Base-by-base conservation (phyloP, 2,329 filamentous ascomycete genomes). In the Neophaeococcomyces mojaviensis region DNA sequence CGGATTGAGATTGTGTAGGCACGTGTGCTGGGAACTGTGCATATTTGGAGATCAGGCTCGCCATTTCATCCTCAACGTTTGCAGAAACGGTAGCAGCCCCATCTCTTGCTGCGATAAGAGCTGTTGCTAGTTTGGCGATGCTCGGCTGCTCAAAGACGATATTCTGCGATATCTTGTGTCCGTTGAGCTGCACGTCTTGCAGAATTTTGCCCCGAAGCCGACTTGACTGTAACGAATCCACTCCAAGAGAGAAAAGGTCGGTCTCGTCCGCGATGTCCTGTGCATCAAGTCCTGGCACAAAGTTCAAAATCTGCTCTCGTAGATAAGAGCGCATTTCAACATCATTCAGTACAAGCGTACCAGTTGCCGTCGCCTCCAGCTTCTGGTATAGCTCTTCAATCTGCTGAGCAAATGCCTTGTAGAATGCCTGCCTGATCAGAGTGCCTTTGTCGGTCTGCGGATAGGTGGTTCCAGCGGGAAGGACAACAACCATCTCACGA, bases 121-220 rank as follows among this genome's bases (percentile, higher is more conserved):
- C 50, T 3, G 56, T 57, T 3, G 73, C 67, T 15, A 81, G 59
- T 24, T 62, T 62, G 10, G 60, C 55, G 28, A 78, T 61, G 2
- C 70, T 76, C 0, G 72, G 73, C 28, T 73, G 67, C 33, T 83
- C 78, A 39, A 79, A 83, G 0, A 80, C 68, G 0, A 82, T 66
- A 40, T 80, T 82, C 39, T 76, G 71, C 0, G 70, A 68, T 0
- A 81, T 58, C 8, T 64, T 59, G 12, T 68, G 62, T 0, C 70
- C 69, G 1, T 68, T 65, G 1, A 78, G 54, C 20, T 78, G 68
- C 2, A 82, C 56, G 1, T 71, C 65, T 10, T 70, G 69, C 44
- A 76, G 61, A 22, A 84, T 72, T 1, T 66, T 60, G 13, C 68
- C 67, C 51, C 79, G 70, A 47, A 52, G 18, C 20, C 36, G 22